These are phyloP conservation scores for Centaurea solstitialis DNA, from an alignment of 129 eudicot genomes.

Conservation along the genomic window DNA sequence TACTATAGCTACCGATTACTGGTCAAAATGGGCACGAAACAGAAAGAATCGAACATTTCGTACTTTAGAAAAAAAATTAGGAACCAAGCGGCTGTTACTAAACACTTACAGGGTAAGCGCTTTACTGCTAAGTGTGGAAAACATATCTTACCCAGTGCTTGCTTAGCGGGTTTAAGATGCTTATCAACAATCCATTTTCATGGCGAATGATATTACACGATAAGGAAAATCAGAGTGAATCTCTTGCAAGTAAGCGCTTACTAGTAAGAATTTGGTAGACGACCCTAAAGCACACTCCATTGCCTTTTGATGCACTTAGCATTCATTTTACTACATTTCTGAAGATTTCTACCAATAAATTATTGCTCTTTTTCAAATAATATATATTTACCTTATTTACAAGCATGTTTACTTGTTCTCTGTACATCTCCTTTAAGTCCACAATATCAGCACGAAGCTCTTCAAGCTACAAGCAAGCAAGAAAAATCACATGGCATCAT, in stretches of 20 bases:
- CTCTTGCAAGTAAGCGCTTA: too few relatives aligned
- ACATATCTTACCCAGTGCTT: too few relatives aligned
- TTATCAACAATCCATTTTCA: too few relatives aligned
- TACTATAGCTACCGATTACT: not conserved
- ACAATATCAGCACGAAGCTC: conserved; percentile 95
- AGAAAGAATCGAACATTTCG: not conserved
- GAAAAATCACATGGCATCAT: not conserved
- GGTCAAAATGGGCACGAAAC: not conserved
- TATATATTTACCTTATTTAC: conserved; percentile 36
- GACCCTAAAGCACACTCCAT: not conserved
- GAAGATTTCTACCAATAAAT: not conserved
- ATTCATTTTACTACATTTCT: not conserved
- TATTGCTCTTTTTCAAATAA: not conserved
- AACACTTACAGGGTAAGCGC: too few relatives aligned
- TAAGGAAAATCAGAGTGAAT: too few relatives aligned
- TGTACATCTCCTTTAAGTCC: conserved; percentile 53
- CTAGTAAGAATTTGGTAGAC: too few relatives aligned
- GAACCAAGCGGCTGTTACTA: too few relatives aligned
- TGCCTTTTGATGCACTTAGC: not conserved
- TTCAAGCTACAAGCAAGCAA: conserved; percentile 62
- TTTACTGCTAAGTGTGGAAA: too few relatives aligned
- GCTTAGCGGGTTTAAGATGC: too few relatives aligned
- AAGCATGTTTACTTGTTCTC: conserved; percentile 54
- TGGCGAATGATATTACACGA: too few relatives aligned
- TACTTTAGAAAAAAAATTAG: not conserved